phyloP scores from a whole-genome alignment of 441 rosid species.

The Macaranga tanarius region DNA sequence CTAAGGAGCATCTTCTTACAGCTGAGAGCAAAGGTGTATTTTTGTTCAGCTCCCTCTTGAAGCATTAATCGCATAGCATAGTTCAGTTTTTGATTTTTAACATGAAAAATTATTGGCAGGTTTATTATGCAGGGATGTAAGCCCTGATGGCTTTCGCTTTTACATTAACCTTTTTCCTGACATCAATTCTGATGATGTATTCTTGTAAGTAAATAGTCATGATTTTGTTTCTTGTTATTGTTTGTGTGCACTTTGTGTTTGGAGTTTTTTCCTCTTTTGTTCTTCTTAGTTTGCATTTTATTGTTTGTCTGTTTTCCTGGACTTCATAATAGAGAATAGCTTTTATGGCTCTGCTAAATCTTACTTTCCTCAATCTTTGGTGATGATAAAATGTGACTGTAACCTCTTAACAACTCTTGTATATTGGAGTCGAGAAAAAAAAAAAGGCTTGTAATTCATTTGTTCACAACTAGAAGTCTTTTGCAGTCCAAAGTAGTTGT shows the following conservation, averaged over 20 bases:
- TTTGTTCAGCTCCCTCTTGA: conserved; percentile 16
- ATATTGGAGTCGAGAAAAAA: not conserved
- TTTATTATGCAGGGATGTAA: conserved; percentile 80
- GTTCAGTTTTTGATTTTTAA: not conserved
- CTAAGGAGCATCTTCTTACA: conserved; percentile 88
- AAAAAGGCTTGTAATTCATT: not conserved
- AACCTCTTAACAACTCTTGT: not conserved
- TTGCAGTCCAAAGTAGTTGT: not conserved
- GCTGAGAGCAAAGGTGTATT: conserved; percentile 82
- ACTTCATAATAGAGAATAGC: not conserved
- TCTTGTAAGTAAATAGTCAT: conserved; percentile 52
- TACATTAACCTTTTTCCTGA: conserved; percentile 76
- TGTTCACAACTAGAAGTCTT: not conserved
- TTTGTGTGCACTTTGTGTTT: not conserved
- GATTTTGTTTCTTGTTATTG: not conserved
- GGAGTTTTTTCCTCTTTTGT: not conserved
- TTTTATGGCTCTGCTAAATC: not conserved
- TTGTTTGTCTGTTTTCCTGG: not conserved
- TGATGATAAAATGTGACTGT: too few species aligned
- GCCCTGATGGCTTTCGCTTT: conserved; percentile 85
- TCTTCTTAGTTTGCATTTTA: too few species aligned
- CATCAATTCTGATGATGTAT: conserved; percentile 43
- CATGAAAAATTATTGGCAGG: conserved; percentile 46
- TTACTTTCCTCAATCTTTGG: not conserved
- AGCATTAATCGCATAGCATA: not conserved